Evolutionary conservation across 2,329 filamentous ascomycete genomes (phyloP).

Genomic region (Alternaria atra): DNA sequence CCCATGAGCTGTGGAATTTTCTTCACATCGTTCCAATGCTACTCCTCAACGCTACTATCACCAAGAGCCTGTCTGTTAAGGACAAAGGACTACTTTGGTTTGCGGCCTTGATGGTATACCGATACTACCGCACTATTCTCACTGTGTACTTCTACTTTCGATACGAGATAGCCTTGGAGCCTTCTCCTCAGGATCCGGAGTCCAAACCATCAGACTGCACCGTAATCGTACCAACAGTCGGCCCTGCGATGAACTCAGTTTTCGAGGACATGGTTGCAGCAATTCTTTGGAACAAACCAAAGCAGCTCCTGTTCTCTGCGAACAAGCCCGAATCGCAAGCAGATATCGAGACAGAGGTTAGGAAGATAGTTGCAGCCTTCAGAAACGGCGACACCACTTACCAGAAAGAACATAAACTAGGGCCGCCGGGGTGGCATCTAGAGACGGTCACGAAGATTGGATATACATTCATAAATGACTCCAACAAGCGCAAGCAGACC

Average conservation of each 20-base stretch:
- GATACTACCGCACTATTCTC: slow-evolving; percentile 30
- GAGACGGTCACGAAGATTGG: slow-evolving; percentile 3
- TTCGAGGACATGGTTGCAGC: slow-evolving; percentile 20
- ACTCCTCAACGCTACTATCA: slow-evolving; percentile 8
- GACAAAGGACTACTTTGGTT: slow-evolving; percentile 25
- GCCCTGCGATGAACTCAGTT: slow-evolving; percentile 13
- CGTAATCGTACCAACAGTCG: slow-evolving; percentile 33
- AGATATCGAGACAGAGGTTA: not conserved
- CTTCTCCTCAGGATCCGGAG: not conserved
- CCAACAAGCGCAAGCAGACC: slow-evolving; percentile 33
- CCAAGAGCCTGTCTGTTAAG: not conserved
- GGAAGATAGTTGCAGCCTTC: not conserved
- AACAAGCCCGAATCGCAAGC: slow-evolving; percentile 12
- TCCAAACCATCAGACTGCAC: slow-evolving; percentile 21
- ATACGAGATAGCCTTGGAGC: slow-evolving; percentile 18
- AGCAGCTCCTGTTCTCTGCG: slow-evolving; percentile 28
- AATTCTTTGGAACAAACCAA: slow-evolving; percentile 26
- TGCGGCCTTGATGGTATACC: slow-evolving; percentile 21
- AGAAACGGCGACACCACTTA: not conserved
- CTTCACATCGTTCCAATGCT: not conserved
- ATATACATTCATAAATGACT: slow-evolving; percentile 13
- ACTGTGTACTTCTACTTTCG: slow-evolving; percentile 27
- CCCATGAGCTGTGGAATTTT: not conserved
- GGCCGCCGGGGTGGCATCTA: not conserved
- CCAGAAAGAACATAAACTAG: not conserved